Conservation (phyloP, 768 basidiomycete genomes). For the Leccinum truebloodii region DNA sequence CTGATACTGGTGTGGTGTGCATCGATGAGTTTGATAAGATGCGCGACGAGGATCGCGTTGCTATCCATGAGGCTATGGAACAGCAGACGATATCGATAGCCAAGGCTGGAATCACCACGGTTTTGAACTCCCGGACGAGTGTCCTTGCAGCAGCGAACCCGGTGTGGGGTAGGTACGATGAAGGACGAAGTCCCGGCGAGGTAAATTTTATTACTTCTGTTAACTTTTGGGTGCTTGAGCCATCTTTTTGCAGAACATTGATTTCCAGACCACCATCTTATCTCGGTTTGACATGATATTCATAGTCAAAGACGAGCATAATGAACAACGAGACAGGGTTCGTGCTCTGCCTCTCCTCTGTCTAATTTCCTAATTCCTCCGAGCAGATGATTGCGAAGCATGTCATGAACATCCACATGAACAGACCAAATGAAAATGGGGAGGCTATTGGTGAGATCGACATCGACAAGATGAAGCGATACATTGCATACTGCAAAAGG, state of each 20-base stretch:
- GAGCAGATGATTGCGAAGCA: constrained; percentile 91
- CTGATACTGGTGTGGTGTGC: constrained; percentile 97
- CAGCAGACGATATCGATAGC: constrained; percentile 99
- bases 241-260: constrained; percentile 66
- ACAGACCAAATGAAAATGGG: constrained; percentile 73
- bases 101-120: constrained; percentile 98
- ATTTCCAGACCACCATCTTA: constrained; percentile 96
- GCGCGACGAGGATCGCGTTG: constrained; percentile 98
- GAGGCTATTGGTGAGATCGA: constrained; percentile 86
- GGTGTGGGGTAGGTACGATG: constrained; percentile 96
- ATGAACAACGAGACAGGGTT: constrained; percentile 89
- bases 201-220: constrained; percentile 38
- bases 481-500: constrained; percentile 96
- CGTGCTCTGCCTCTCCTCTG: constrained; percentile 16
- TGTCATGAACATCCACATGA: constrained; percentile 99
- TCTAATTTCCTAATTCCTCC: constrained; percentile 3
- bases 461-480: constrained; percentile 98
- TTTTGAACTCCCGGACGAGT: constrained; percentile 92
- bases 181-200: constrained; percentile 94
- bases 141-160: constrained; percentile 98
- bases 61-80: constrained; percentile 99
- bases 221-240: not conserved
- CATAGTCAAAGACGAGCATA: constrained; percentile 97
- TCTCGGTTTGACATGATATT: constrained; percentile 99
- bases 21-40: constrained; percentile 99